Base-by-base conservation (phyloP, 2,329 filamentous ascomycete species). In the Stagonosporopsis tanaceti region DNA sequence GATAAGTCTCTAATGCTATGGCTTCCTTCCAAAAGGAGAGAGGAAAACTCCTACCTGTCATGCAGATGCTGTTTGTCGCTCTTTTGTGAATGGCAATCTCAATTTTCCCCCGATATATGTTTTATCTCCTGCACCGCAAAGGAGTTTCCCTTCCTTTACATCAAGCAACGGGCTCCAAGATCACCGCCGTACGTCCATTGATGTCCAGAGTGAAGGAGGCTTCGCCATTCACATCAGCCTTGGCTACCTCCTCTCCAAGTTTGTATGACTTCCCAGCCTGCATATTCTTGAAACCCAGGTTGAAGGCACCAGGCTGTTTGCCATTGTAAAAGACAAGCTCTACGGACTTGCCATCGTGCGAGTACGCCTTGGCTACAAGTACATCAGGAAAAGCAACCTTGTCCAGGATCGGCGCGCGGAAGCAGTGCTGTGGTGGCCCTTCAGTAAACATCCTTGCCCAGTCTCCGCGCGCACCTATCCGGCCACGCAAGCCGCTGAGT, bases 271-370 rank as follows among this genome's bases (percentile, higher is more conserved):
- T 44, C 6, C 61, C 58, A 3, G 53, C 25, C 30, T 50, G 37
- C 60, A 65, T 50, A 28, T 60, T 60, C 37, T 50, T 62, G 42
- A 65, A 62, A 1, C 60, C 62, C 1, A 67, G 53, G 6, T 44
- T 32, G 37, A 61, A 62, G 17, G 20, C 30, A 3, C 57, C 57
- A 24, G 46, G 24, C 28, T 62, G 24, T n/a, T 52, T 52, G 5
- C 56, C 57, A 6, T 51, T 51, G 25, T 62, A 62, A 25, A 65
- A 27, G 2, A 65, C 63, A n/a, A 65, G 25, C 28, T 62, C 59
- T 2, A 65, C 41, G 4, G 53, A 55, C 17, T 55, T 32, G 5
- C 51, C 57, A 24, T 58, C 61, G 25, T 63, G 53, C 22, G 61
- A 60, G 44, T 53, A 61, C 1, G 47, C 50, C 48, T 61, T 65